phyloP scores from a whole-genome alignment of 352 stramenopile species.

The Pythium chondricola region DNA sequence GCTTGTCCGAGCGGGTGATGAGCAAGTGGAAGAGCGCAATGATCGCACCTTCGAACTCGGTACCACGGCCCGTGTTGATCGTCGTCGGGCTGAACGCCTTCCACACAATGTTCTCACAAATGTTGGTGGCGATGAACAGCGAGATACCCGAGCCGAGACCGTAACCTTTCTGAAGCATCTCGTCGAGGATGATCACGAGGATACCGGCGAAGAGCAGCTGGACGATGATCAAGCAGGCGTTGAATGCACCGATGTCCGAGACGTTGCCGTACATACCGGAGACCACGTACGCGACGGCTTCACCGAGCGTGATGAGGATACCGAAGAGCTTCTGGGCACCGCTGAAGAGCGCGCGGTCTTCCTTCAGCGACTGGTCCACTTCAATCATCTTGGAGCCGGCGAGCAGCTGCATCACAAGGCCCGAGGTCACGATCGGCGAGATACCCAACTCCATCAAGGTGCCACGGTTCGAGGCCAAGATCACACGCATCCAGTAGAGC shows the following conservation, averaged over 20 bases:
- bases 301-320: slow-evolving; percentile 98
- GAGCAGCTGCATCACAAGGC: slow-evolving; percentile 99
- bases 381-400: slow-evolving; percentile 98
- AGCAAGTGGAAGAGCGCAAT: slow-evolving; percentile 99
- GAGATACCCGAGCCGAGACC: slow-evolving; percentile 98
- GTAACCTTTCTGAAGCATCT: slow-evolving; percentile 99
- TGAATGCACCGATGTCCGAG: slow-evolving; percentile 96
- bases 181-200: slow-evolving; percentile 99
- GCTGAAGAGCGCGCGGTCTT: slow-evolving; percentile 97
- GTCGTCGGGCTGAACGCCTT: slow-evolving; percentile 99
- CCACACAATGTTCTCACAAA: slow-evolving; percentile 99
- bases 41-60: slow-evolving; percentile 99
- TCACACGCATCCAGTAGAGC: slow-evolving; percentile 99
- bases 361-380: slow-evolving; percentile 98
- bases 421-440: slow-evolving; percentile 98
- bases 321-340: slow-evolving; percentile 99
- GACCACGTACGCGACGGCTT: slow-evolving; percentile 98
- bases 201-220: slow-evolving; percentile 98
- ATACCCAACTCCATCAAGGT: slow-evolving; percentile 99
- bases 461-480: slow-evolving; percentile 97
- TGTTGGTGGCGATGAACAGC: slow-evolving; percentile 99
- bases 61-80: slow-evolving; percentile 98
- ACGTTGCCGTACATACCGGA: slow-evolving; percentile 99
- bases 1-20: slow-evolving; percentile 97
- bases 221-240: slow-evolving; percentile 98